These are phyloP conservation scores for Beauveria varroae DNA, from an alignment of 2,329 filamentous ascomycete species.

Conservation along the genomic window DNA sequence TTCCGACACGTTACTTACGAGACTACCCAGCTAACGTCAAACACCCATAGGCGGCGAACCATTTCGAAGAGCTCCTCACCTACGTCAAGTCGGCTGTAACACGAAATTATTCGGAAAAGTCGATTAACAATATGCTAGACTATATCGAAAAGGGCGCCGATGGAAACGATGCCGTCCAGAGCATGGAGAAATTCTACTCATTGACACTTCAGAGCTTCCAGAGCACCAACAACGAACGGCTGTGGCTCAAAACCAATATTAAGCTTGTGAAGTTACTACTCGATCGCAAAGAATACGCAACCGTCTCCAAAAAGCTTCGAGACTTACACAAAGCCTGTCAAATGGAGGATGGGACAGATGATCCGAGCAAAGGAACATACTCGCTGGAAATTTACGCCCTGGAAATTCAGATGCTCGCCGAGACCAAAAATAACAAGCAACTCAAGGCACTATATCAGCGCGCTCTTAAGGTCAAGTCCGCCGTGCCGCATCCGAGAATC, in stretches of 20 bases:
- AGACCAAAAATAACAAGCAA: constrained; percentile 95
- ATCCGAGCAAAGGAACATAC: constrained; percentile 94
- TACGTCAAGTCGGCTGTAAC: constrained; percentile 97
- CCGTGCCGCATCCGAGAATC: constrained; percentile 95
- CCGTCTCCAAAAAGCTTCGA: constrained; percentile 73
- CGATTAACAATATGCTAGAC: constrained; percentile 98
- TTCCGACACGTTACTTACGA: too few species aligned
- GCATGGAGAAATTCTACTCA: constrained; percentile 93
- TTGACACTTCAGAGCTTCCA: constrained; percentile 91
- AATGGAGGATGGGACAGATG: constrained; percentile 75
- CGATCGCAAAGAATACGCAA: constrained; percentile 79
- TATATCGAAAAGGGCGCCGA: constrained; percentile 88
- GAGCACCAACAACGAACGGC: constrained; percentile 90
- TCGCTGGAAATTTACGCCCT: constrained; percentile 91
- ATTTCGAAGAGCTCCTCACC: constrained; percentile 90
- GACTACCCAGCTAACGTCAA: constrained; percentile 8
- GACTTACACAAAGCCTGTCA: constrained; percentile 89
- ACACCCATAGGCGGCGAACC: constrained; percentile 64
- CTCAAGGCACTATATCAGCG: constrained; percentile 88
- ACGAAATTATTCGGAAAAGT: constrained; percentile 97
- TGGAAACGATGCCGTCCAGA: constrained; percentile 60
- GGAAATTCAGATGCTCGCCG: constrained; percentile 98
- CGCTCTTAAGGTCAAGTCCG: constrained; percentile 87
- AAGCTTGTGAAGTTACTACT: constrained; percentile 89
- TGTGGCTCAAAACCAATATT: constrained; percentile 98